Conservation (phyloP, 106 monocot species). For the Allium sativum region DNA sequence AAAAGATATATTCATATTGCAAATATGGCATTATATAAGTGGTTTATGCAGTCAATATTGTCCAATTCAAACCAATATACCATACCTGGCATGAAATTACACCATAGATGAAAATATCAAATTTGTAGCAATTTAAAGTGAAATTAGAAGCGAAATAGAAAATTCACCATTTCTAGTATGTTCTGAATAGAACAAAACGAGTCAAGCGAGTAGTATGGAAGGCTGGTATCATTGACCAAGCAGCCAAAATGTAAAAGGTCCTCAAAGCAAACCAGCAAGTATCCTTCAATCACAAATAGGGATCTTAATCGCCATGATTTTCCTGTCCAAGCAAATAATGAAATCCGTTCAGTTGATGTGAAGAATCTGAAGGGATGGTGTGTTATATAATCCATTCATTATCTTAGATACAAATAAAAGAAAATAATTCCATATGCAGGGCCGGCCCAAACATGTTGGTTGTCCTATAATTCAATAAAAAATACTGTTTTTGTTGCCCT, state of each 20-base stretch:
- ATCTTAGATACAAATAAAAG: no score
- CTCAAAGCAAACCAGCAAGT: constrained; percentile 52
- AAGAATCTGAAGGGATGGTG: no score
- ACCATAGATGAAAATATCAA: background rate
- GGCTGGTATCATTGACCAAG: constrained; percentile 15
- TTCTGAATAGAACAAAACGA: constrained; percentile 34
- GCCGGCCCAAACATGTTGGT: no score
- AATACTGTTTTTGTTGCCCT: no score
- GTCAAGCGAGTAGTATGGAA: constrained; percentile 52
- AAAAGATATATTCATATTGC: no score
- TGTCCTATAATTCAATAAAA: no score
- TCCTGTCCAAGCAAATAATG: constrained; percentile 27
- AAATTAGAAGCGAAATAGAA: constrained; percentile 2
- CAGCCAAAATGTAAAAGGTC: constrained; percentile 39
- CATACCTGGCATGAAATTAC: background rate
- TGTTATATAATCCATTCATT: no score
- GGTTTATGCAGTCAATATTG: no score
- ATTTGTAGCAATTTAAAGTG: background rate
- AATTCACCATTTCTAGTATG: constrained; percentile 56
- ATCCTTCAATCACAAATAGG: constrained; percentile 45
- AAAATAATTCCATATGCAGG: no score
- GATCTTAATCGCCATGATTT: constrained; percentile 50
- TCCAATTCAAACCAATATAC: no score
- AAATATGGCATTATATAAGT: no score
- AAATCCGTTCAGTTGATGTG: background rate